These are phyloP conservation scores for Leishmania arabica DNA, from an alignment of 208 protist species.

Conservation along the genomic window DNA sequence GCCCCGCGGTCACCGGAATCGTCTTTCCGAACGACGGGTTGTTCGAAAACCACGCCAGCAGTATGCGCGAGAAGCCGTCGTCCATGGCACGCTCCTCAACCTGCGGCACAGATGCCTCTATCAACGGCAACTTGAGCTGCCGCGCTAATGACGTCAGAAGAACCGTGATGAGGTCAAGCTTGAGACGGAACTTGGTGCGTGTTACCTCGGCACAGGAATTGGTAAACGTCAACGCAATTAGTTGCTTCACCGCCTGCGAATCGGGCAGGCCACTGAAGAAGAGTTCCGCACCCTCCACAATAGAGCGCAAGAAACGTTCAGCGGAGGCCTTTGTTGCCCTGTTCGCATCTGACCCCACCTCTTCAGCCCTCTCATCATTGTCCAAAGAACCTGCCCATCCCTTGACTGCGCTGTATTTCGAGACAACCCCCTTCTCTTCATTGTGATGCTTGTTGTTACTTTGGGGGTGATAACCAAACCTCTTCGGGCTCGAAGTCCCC, in stretches of 20 bases:
- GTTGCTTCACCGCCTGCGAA: constrained; percentile 50
- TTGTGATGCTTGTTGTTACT: constrained; percentile 10
- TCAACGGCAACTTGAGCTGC: constrained; percentile 55
- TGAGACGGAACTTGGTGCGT: constrained; percentile 84
- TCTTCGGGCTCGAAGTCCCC: constrained; percentile 8
- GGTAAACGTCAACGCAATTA: constrained; percentile 73
- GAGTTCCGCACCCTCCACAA: constrained; percentile 62
- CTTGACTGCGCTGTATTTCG: constrained; percentile 21
- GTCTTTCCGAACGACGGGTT: constrained; percentile 54
- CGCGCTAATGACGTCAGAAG: constrained; percentile 27
- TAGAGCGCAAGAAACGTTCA: constrained; percentile 59
- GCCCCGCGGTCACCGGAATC: constrained; percentile 37
- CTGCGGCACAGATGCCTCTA: constrained; percentile 47
- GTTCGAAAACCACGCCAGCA: constrained; percentile 72
- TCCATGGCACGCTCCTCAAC: constrained; percentile 83
- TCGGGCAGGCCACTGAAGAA: constrained; percentile 62
- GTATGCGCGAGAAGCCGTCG: constrained; percentile 81
- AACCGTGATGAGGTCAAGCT: constrained; percentile 55
- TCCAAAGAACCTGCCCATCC: not conserved
- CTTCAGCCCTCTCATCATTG: constrained; percentile 9
- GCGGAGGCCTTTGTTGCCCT: constrained; percentile 29
- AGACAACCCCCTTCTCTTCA: constrained; percentile 2
- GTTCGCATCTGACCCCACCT: constrained; percentile 17
- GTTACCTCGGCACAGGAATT: constrained; percentile 85
- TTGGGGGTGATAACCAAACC: constrained; percentile 1